These are phyloP conservation scores for Saccharata proteae DNA, from an alignment of 2,329 filamentous ascomycete species.

Conservation along the genomic window DNA sequence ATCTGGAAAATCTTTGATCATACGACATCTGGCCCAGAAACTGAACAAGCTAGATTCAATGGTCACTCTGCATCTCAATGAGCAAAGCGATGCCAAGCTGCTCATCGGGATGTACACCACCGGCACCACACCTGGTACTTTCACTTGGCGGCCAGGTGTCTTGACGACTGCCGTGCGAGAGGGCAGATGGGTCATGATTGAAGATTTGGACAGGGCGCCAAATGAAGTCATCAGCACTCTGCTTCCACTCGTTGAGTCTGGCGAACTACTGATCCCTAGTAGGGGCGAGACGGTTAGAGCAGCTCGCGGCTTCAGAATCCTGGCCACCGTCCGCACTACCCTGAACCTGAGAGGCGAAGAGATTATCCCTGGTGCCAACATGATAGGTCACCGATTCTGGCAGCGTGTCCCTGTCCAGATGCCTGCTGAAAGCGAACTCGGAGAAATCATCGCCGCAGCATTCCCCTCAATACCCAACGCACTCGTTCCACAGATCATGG, in stretches of 20 bases:
- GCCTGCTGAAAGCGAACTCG: constrained; percentile 57
- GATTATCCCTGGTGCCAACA: constrained; percentile 52
- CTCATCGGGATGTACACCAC: constrained; percentile 90
- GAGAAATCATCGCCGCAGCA: constrained; percentile 43
- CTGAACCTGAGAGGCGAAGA: constrained; percentile 55
- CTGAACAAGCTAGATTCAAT: constrained; percentile 70
- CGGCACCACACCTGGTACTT: constrained; percentile 74
- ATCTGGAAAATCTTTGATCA: constrained; percentile 78
- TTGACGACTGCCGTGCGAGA: constrained; percentile 88
- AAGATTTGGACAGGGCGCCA: constrained; percentile 89
- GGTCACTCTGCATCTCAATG: constrained; percentile 91
- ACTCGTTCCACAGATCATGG: constrained; percentile 44
- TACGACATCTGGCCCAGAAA: constrained; percentile 68
- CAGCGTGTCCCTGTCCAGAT: constrained; percentile 57
- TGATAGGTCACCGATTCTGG: constrained; percentile 84
- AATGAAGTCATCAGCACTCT: constrained; percentile 91
- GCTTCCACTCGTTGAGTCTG: constrained; percentile 79
- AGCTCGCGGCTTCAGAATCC: constrained; percentile 72
- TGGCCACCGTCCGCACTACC: constrained; percentile 75
- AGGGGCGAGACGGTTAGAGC: constrained; percentile 78
- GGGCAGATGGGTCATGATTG: constrained; percentile 92
- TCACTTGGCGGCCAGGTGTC: constrained; percentile 84
- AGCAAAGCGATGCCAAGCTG: constrained; percentile 96
- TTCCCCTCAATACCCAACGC: constrained; percentile 22
- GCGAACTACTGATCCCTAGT: constrained; percentile 82